Base-by-base conservation (phyloP, 352 stramenopile genomes). In the Pythium apleroticum region DNA sequence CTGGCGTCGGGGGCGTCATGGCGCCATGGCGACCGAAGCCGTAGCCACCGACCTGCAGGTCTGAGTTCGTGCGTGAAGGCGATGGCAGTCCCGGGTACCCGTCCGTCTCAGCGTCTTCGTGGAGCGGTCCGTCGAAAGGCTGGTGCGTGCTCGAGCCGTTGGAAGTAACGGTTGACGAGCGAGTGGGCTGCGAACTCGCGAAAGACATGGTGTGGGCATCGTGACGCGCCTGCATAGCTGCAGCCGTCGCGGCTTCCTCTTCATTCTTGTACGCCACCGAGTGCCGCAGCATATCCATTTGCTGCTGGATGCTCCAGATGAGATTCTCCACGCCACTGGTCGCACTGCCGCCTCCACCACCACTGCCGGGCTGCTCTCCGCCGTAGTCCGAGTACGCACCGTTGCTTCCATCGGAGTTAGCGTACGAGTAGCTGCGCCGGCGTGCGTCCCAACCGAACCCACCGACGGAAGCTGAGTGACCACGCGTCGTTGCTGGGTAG, bases 201-300 rank as follows among this genome's bases (percentile, higher is more conserved):
- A 87, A 80, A 11, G 80, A 89, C 76, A 78, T 82, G n/a, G 72
- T 61, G 57, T 86, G 75, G 8, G 68, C 68, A 39, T 85, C 84
- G 60, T 85, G 78, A 22, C 78, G 79, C 25, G 63, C 76, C 15
- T 76, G 73, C 37, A 87, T 62, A 0, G 67, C 67, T 20, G 64
- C 63, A 2, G 64, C 59, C 14, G 43, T 50, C 11, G 59, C 45
- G 0, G 57, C 74, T 45, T 89, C 80, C 33, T 91, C 80, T 33
- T 75, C 68, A 14, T 22, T 59, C 52, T 89, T 89, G 14, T 66
- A 74, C 22, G 80, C 80, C 35, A 92, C 77, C 11, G 86, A 89
- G 53, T 89, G 78, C 0, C 81, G 86, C 46, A 94, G 73, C 71
- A 83, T 80, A 56, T 90, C 77, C 83, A 94, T 94, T 65, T 94